Conservation (phyloP, 2,329 filamentous ascomycete genomes). For the Dactylonectria macrodidyma region DNA sequence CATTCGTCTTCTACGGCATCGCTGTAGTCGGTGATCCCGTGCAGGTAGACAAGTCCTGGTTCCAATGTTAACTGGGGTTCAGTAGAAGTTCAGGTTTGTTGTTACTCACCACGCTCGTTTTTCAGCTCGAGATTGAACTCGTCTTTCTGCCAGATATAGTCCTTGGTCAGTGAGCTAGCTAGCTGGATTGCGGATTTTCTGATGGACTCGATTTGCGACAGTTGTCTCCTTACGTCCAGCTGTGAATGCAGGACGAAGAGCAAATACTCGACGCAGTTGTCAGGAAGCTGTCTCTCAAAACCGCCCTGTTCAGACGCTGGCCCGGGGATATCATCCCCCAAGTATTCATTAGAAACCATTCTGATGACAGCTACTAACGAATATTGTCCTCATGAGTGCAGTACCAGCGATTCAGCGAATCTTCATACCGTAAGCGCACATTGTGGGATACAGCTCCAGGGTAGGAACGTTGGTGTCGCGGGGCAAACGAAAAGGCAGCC, state of each 20-base stretch:
- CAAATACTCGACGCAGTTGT: conserved; percentile 90
- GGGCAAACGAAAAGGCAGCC: neutral
- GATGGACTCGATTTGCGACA: conserved; percentile 78
- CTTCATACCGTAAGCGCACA: neutral
- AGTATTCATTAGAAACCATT: conserved; percentile 9
- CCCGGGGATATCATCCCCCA: conserved; percentile 9
- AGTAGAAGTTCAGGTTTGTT: neutral
- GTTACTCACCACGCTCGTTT: conserved; percentile 67
- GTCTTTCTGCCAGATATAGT: conserved; percentile 97
- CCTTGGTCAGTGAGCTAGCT: conserved; percentile 75
- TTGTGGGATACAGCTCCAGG: conserved; percentile 11
- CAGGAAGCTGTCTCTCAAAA: conserved; percentile 67
- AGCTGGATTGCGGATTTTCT: conserved; percentile 78
- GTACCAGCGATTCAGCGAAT: neutral
- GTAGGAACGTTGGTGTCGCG: conserved; percentile 13
- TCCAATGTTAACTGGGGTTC: conserved; percentile 17
- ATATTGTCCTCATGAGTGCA: neutral
- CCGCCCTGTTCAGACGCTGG: neutral
- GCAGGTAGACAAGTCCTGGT: conserved; percentile 73
- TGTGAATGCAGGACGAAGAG: conserved; percentile 78
- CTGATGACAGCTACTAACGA: neutral
- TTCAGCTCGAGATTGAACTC: conserved; percentile 79
- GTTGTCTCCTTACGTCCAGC: conserved; percentile 68
- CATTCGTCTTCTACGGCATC: conserved; percentile 98
- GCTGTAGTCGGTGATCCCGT: conserved; percentile 87